A percentile compares a stretch with the other conserved stretches of the same genome.
phyloP scores from a whole-genome alignment of 106 monocot species.

The Agapanthus africanus region DNA sequence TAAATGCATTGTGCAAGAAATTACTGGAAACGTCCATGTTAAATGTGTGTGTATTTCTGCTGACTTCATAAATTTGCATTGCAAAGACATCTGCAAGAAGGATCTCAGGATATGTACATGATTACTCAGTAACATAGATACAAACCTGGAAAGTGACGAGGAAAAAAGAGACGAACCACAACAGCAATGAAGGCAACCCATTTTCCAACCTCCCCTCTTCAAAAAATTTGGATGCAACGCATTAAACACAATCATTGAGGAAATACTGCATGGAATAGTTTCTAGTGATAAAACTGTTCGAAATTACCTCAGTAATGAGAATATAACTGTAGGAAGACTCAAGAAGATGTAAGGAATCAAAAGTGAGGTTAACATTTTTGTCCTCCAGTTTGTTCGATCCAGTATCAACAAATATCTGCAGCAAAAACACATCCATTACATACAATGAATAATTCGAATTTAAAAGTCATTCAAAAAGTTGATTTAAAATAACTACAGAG shows the following conservation, averaged over 20 bases:
- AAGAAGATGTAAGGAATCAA: slow-evolving; percentile 89
- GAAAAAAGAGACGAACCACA: slow-evolving; percentile 82
- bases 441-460: no score
- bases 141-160: slow-evolving; percentile 67
- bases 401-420: slow-evolving; percentile 76
- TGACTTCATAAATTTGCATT: no score
- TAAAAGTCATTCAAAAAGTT: no score
- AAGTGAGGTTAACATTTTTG: slow-evolving; percentile 85
- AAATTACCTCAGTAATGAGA: slow-evolving; percentile 61
- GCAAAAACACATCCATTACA: background rate
- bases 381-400: slow-evolving; percentile 90
- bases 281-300: background rate
- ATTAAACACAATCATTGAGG: background rate
- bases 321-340: slow-evolving; percentile 60
- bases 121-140: background rate
- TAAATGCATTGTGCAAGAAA: no score
- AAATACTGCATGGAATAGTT: background rate
- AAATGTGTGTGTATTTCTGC: no score
- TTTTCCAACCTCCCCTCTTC: slow-evolving; percentile 86
- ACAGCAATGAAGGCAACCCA: slow-evolving; percentile 83
- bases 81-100: no score
- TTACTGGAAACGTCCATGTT: no score
- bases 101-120: background rate
- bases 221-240: background rate
- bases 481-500: no score